These are phyloP conservation scores for Musa itinerans DNA, from an alignment of 176 grass and related monocot genomes.

Conservation along the genomic window DNA sequence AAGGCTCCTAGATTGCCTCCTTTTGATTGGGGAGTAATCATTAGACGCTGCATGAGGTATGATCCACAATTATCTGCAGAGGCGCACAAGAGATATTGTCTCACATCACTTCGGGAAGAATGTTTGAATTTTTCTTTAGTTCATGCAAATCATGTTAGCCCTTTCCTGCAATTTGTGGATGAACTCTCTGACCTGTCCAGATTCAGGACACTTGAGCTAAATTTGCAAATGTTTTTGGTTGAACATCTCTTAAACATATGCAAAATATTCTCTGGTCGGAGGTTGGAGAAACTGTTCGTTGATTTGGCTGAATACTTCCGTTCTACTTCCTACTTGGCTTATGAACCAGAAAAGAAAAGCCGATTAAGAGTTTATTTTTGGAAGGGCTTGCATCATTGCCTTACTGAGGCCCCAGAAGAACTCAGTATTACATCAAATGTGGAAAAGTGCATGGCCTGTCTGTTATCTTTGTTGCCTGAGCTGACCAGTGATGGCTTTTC, in stretches of 20 bases:
- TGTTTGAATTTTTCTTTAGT: constrained; percentile 68
- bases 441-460: constrained; percentile 49
- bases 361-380: constrained; percentile 68
- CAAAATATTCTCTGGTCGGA: constrained; percentile 59
- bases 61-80: constrained; percentile 33
- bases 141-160: constrained; percentile 60
- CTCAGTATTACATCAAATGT: constrained; percentile 27
- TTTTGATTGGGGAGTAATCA: constrained; percentile 70
- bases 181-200: constrained; percentile 71
- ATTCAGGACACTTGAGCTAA: constrained; percentile 65
- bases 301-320: constrained; percentile 61
- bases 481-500: constrained; percentile 29
- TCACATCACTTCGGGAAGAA: constrained; percentile 44
- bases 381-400: constrained; percentile 52
- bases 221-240: constrained; percentile 53
- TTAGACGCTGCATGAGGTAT: constrained; percentile 65
- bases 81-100: constrained; percentile 18
- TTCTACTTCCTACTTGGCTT: constrained; percentile 38
- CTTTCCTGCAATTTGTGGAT: constrained; percentile 67
- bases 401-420: constrained; percentile 46
- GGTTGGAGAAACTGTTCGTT: constrained; percentile 60
- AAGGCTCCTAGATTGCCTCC: constrained; percentile 63
- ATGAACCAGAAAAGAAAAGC: constrained; percentile 44
- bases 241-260: constrained; percentile 51
- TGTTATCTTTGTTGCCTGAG: constrained; percentile 52